Base-by-base conservation (phyloP, 108 stramenopile species). In the Cyclotella distinguenda region DNA sequence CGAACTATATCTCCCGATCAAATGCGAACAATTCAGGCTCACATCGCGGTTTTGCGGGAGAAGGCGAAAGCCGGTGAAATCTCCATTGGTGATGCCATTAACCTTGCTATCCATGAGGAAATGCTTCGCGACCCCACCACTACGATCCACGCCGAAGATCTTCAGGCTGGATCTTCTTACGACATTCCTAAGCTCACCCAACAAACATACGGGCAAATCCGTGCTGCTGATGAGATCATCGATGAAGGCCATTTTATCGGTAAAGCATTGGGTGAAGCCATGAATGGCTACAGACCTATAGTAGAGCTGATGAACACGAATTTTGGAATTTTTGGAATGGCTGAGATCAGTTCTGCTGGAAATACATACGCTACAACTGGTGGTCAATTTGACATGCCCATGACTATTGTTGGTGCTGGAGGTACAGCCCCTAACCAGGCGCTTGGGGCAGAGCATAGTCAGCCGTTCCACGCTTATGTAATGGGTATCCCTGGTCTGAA, bases 271-370 rank as follows among this genome's bases (percentile, higher is more conserved):
- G 97, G 97, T 15, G 97, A 98, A 81, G 97, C 85, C 42, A 91
- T 98, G 89, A 98, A 98, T 62, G 97, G 97, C 23, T 98, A 97
- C 88, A 79, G 97, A 18, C 97, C 97, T 13, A 98, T 98, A 77
- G 94, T 98, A 32, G 97, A 98, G 81, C 85, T 98, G 56, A 98
- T 98, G 97, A 98, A 98, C 82, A 95, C 97, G 33, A 98, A 98
- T 87, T 98, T 98, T 72, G 97, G 97, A 57, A 98, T 98, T 74
- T 98, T 96, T 77, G 97, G 97, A 36, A 96, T 98, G 96, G 96
- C 97, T 32, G 97, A 98, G 82, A 71, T 98, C 46, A 84, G 82
- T 72, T 96, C 95, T 36, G 97, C 97, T 49, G 97, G 97, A 57
- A 98, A 98, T 85, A 98, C 97, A 25, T 98, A 85, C 59, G 97